Evolutionary conservation across 2,329 filamentous ascomycete genomes (phyloP).

Genomic region (Hypoxylon sp.): DNA sequence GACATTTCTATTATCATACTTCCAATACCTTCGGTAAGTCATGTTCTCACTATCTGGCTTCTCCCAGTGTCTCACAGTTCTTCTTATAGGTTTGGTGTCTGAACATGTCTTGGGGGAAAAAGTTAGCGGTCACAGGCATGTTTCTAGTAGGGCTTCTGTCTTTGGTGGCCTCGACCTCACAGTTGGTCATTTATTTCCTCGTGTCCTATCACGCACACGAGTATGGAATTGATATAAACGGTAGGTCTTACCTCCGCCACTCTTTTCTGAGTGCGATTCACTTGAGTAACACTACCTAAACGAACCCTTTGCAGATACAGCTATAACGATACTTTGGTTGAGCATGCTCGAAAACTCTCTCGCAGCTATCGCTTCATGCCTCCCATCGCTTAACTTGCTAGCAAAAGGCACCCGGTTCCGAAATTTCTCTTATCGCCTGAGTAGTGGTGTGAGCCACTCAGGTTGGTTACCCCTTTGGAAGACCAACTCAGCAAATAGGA

Average conservation of each 20-base stretch:
- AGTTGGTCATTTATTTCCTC: not conserved
- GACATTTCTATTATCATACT: not conserved
- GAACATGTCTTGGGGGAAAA: constrained; percentile 7
- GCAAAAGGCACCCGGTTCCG: not conserved
- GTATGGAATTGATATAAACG: not conserved
- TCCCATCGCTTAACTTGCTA: not conserved
- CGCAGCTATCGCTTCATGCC: constrained; percentile 10
- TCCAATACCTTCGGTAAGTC: constrained; percentile 11
- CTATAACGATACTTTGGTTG: constrained; percentile 1
- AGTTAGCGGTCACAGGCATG: constrained; percentile 1
- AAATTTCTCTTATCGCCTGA: constrained; percentile 7
- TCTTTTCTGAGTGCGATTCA: too few relatives aligned
- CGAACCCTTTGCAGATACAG: not conserved
- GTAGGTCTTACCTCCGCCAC: not conserved
- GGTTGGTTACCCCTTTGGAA: constrained; percentile 1
- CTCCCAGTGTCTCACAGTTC: not conserved
- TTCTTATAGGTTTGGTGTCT: not conserved
- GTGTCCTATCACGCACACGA: not conserved
- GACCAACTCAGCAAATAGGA: not conserved
- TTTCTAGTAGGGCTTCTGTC: constrained; percentile 9
- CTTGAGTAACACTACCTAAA: not conserved
- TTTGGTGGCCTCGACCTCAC: not conserved
- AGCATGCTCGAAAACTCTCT: not conserved
- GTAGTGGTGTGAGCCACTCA: not conserved
- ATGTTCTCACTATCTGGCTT: not conserved